Percentiles rank a stretch among this genome's conserved stretches.
Evolutionary conservation across 345 rosid species (phyloP).

Genomic region (Streptanthus diversifolius): DNA sequence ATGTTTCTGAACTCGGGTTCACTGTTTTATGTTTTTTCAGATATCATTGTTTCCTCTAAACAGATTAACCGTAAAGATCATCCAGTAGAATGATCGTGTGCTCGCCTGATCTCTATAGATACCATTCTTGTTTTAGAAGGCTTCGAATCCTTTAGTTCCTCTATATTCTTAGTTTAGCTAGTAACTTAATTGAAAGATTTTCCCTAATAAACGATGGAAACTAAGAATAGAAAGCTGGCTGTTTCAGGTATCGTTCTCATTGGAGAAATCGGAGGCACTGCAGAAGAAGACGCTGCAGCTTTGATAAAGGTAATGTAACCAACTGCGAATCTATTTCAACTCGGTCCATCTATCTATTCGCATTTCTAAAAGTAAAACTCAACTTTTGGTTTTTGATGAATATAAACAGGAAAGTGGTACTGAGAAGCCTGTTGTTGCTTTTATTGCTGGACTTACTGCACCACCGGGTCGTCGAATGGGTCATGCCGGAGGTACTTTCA

Average conservation of each 20-base stretch:
- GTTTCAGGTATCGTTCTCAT: conserved; percentile 80
- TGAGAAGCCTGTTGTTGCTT: conserved; percentile 92
- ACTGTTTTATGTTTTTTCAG: not conserved
- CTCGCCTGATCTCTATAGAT: not conserved
- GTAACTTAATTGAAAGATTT: not conserved
- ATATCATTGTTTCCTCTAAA: not conserved
- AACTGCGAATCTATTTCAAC: not conserved
- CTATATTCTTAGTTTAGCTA: not conserved
- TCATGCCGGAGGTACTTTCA: conserved; percentile 88
- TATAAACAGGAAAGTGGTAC: conserved; percentile 87
- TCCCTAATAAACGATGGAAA: not conserved
- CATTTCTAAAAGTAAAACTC: not conserved
- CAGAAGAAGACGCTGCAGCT: conserved; percentile 98
- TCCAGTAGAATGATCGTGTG: not conserved
- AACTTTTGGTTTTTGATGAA: conserved; percentile 1
- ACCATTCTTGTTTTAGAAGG: not conserved
- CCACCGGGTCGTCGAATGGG: conserved; percentile 99
- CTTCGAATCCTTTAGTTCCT: not conserved
- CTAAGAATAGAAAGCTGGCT: conserved; percentile 10
- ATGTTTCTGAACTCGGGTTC: not conserved
- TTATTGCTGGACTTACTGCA: conserved; percentile 99
- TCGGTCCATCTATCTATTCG: not conserved
- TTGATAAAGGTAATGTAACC: conserved; percentile 59
- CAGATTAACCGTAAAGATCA: not conserved
- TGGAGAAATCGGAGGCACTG: conserved; percentile 98